phyloP scores from a whole-genome alignment of 2,329 filamentous ascomycete species.

The Epichloe sp. region DNA sequence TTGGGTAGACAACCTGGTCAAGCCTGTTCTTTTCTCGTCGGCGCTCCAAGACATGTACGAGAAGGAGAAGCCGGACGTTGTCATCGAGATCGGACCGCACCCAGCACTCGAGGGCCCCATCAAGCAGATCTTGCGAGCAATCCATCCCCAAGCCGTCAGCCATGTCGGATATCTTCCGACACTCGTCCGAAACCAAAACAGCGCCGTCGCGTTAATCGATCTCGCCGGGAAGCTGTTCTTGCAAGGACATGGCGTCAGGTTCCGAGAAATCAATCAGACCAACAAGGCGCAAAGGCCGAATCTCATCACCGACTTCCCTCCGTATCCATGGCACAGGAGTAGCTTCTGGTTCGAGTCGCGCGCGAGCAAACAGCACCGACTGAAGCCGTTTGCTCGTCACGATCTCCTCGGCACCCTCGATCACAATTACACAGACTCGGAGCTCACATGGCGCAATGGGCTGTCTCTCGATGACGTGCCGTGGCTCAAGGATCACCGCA shows the following conservation, averaged over 20 bases:
- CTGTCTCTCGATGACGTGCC: constrained; percentile 35
- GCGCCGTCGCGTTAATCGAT: constrained; percentile 30
- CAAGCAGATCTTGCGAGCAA: constrained; percentile 34
- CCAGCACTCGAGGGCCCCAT: constrained; percentile 35
- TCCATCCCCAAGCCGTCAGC: constrained; percentile 24
- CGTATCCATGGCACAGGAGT: constrained; percentile 34
- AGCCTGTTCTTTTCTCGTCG: constrained; percentile 29
- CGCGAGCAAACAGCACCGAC: constrained; percentile 26
- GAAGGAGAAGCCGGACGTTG: constrained; percentile 12
- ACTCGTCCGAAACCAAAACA: constrained; percentile 39
- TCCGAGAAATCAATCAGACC: constrained; percentile 32
- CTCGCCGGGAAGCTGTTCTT: constrained; percentile 30
- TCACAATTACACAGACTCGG: constrained; percentile 29
- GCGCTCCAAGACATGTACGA: constrained; percentile 18
- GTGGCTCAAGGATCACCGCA: constrained; percentile 44
- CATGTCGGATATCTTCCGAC: constrained; percentile 30
- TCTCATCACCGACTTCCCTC: constrained; percentile 29
- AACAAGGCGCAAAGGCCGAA: constrained; percentile 3
- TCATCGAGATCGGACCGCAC: constrained; percentile 36
- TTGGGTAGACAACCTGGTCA: constrained; percentile 33
- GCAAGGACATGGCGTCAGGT: constrained; percentile 30
- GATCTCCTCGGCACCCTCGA: constrained; percentile 34
- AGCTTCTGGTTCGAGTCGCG: constrained; percentile 36
- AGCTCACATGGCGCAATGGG: constrained; percentile 36
- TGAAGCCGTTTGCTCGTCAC: constrained; percentile 26